phyloP scores from a whole-genome alignment of 2,329 filamentous ascomycete species.

The Lachnellula occidentalis region DNA sequence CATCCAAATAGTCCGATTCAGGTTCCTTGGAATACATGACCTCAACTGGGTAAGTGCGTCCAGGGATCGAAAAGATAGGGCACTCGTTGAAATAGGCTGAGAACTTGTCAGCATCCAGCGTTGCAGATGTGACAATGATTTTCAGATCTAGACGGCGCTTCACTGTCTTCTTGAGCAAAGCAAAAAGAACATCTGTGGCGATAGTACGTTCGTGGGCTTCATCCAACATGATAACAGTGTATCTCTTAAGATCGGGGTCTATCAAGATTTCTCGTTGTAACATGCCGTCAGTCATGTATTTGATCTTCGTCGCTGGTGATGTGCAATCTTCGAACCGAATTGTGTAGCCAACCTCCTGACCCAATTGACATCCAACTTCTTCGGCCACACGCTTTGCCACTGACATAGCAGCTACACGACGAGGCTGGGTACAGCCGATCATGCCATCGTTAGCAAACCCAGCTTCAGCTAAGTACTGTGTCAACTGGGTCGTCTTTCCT shows the following conservation, averaged over 20 bases:
- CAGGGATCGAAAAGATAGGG: constrained; percentile 94
- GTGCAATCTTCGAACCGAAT: constrained; percentile 97
- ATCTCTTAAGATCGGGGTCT: constrained; percentile 81
- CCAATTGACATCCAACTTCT: constrained; percentile 86
- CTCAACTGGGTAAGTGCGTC: constrained; percentile 91
- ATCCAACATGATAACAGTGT: constrained; percentile 96
- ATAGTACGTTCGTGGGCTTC: constrained; percentile 98
- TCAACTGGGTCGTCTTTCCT: constrained; percentile 94
- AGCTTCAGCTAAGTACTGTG: constrained; percentile 89
- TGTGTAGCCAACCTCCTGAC: constrained; percentile 91
- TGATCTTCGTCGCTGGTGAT: constrained; percentile 82
- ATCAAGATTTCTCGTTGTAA: constrained; percentile 90
- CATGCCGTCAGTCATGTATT: constrained; percentile 99
- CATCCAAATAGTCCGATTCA: constrained; percentile 91
- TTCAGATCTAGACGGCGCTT: constrained; percentile 83
- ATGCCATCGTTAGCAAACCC: constrained; percentile 84
- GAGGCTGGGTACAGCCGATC: constrained; percentile 93
- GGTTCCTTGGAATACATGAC: constrained; percentile 93
- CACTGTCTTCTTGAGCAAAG: constrained; percentile 86
- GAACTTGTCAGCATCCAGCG: constrained; percentile 95
- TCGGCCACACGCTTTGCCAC: constrained; percentile 95
- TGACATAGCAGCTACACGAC: constrained; percentile 95
- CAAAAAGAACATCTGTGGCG: constrained; percentile 91
- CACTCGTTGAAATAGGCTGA: constrained; percentile 93
- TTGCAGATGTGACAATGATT: constrained; percentile 93